A percentile compares a stretch with the other conserved stretches of the same genome.
Evolutionary conservation across 1,284 basidiomycete species (phyloP).

Genomic region (Boletellus sp.): DNA sequence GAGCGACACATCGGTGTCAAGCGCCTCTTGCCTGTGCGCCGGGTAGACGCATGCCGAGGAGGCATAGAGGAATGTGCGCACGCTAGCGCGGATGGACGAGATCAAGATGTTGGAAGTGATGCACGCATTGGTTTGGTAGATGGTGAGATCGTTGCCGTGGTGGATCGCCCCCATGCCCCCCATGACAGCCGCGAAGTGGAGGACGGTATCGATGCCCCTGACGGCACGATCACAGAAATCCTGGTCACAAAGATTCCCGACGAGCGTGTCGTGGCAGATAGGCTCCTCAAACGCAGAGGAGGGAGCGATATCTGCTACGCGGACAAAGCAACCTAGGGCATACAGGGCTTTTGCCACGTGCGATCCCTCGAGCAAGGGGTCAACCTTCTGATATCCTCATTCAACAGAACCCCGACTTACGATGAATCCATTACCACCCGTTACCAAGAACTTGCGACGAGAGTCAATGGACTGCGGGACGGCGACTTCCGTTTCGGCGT

Average conservation of each 20-base stretch:
- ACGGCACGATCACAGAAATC: conserved; percentile 39
- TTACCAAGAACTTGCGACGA: conserved; percentile 39
- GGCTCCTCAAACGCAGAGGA: conserved; percentile 25
- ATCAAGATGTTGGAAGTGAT: conserved; percentile 49
- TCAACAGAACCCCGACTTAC: conserved; percentile 33
- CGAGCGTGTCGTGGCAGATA: conserved; percentile 36
- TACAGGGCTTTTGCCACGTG: conserved; percentile 44
- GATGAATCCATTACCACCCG: conserved; percentile 57
- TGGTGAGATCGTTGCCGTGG: conserved; percentile 43
- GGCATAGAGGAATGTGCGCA: conserved; percentile 49
- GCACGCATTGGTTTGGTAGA: conserved; percentile 47
- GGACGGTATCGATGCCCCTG: conserved; percentile 39
- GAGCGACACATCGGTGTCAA: conserved; percentile 40
- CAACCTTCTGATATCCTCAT: neutral
- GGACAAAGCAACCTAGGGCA: conserved; percentile 34
- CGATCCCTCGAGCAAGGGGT: conserved; percentile 41
- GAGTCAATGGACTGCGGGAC: neutral
- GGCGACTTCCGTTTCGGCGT: neutral
- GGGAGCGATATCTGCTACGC: conserved; percentile 41
- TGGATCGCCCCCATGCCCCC: conserved; percentile 63
- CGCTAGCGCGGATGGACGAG: conserved; percentile 38
- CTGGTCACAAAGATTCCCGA: conserved; percentile 47
- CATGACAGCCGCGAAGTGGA: conserved; percentile 60
- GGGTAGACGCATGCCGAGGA: conserved; percentile 62
- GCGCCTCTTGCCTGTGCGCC: conserved; percentile 37